Evolutionary conservation across 768 basidiomycete genomes (phyloP).

Genomic region (Hygrocybe punicea): DNA sequence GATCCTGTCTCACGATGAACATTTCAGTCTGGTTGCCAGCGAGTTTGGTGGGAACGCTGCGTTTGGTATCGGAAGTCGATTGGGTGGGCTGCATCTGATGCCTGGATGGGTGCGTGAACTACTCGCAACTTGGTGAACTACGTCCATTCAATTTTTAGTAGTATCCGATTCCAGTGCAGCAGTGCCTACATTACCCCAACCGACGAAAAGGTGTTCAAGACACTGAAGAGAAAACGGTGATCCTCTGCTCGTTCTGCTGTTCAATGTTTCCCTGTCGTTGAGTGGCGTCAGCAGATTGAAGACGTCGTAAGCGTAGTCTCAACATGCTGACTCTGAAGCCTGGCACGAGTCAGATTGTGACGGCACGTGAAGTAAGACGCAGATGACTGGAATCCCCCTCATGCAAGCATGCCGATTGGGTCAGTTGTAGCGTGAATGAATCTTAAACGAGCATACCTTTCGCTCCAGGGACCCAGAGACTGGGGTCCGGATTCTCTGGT

Average conservation of each 20-base stretch:
- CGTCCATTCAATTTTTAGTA: constrained; percentile 51
- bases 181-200: constrained; percentile 89
- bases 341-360: constrained; percentile 74
- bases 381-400: constrained; percentile 77
- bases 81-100: constrained; percentile 95
- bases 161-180: constrained; percentile 96
- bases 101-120: constrained; percentile 82
- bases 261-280: constrained; percentile 95
- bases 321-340: constrained; percentile 65
- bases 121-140: not conserved
- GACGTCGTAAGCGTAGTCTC: constrained; percentile 91
- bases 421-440: constrained; percentile 53
- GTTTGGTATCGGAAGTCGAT: constrained; percentile 88
- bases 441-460: constrained; percentile 26
- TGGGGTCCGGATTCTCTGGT: constrained; percentile 62
- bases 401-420: constrained; percentile 73
- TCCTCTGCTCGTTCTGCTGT: constrained; percentile 88
- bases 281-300: constrained; percentile 95
- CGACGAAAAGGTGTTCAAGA: constrained; percentile 91
- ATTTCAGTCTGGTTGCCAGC: constrained; percentile 92
- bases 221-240: constrained; percentile 87
- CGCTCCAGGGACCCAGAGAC: constrained; percentile 53
- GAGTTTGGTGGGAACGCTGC: constrained; percentile 97
- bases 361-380: constrained; percentile 56
- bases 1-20: constrained; percentile 94